phyloP scores from a whole-genome alignment of 2,329 filamentous ascomycete genomes.

The Herpotrichia juniperi region DNA sequence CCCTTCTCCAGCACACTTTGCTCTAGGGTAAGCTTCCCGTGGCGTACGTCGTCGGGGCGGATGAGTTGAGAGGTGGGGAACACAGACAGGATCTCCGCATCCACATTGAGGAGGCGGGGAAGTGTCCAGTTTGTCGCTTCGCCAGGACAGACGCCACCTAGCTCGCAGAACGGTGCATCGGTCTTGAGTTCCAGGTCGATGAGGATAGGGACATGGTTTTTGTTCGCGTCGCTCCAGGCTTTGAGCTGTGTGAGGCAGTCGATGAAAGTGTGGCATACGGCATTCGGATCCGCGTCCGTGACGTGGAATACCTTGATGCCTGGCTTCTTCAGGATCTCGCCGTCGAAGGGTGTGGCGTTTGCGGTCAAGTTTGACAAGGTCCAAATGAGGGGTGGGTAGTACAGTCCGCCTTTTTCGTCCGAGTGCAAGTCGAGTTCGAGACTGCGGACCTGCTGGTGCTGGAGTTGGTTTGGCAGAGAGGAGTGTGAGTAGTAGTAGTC shows the following conservation, averaged over 20 bases:
- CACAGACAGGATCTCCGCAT: constrained; percentile 55
- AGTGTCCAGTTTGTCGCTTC: constrained; percentile 53
- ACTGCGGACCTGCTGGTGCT: constrained; percentile 54
- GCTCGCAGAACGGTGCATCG: constrained; percentile 39
- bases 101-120: constrained; percentile 50
- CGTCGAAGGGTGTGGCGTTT: constrained; percentile 43
- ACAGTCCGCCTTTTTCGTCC: constrained; percentile 56
- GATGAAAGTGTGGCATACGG: constrained; percentile 54
- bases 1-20: constrained; percentile 53
- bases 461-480: constrained; percentile 51
- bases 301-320: constrained; percentile 59
- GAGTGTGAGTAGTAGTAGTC: constrained; percentile 58
- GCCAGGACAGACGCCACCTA: constrained; percentile 47
- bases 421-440: constrained; percentile 58
- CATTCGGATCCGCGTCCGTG: constrained; percentile 56
- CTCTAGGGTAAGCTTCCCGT: constrained; percentile 51
- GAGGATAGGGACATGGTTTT: constrained; percentile 53
- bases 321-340: constrained; percentile 47
- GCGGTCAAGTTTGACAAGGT: constrained; percentile 48
- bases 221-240: constrained; percentile 53
- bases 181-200: constrained; percentile 60
- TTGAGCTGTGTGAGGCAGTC: constrained; percentile 53
- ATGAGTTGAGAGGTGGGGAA: constrained; percentile 51
- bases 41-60: constrained; percentile 55
- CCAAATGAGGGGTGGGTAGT: constrained; percentile 53